Base-by-base conservation (phyloP, 1,284 basidiomycete genomes). In the Quambalaria eucalypti region DNA sequence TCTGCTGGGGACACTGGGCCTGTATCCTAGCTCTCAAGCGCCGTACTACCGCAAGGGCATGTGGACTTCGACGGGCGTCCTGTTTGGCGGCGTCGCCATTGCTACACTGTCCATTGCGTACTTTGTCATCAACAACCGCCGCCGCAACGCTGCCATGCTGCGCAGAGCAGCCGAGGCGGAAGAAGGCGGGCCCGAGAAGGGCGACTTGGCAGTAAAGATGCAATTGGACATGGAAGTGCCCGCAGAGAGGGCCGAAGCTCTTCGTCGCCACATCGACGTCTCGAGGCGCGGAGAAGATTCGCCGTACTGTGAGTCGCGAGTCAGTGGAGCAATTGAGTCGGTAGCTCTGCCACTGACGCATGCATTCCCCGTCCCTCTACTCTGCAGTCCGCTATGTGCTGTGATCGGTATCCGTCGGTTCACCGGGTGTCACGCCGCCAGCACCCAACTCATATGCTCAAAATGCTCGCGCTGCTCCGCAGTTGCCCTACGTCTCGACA, bases 41-140 rank as follows among this genome's bases (percentile, higher is more conserved):
- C 68, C 68, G 21, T 65, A 65, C 51, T 71, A 71, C 47, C 55
- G 57, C 39, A 60, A 58, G 26, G 68, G 66, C 7, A 67, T 66
- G 6, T 56, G 55, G 19, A 58, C 59, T n/a, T 64, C 59, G 21
- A 59, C 59, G 1, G 66, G 46, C 2, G 29, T 69, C n/a, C 46
- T 69, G 29, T 26, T 67, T 28, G 38, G 55, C 19, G 66, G 65
- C 23, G 51, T 56, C n/a, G 5, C 61, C 10, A 52, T 69, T 7
- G 50, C 60, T 14, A 54, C 53, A 0, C 29, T 26, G 2, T 33
- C 52, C 28, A 61, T 56, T 30, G 28, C 28, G 6, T 28, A 33
- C 7, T 60, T 69, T 40, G 62, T 52, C 52, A 48, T 42, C 9
- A 60, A 56, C 51, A 69, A 69, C 42, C 47, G 59, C 2, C 16